phyloP scores from a whole-genome alignment of 2,329 filamentous ascomycete genomes.

The Sporothrix inflata region DNA sequence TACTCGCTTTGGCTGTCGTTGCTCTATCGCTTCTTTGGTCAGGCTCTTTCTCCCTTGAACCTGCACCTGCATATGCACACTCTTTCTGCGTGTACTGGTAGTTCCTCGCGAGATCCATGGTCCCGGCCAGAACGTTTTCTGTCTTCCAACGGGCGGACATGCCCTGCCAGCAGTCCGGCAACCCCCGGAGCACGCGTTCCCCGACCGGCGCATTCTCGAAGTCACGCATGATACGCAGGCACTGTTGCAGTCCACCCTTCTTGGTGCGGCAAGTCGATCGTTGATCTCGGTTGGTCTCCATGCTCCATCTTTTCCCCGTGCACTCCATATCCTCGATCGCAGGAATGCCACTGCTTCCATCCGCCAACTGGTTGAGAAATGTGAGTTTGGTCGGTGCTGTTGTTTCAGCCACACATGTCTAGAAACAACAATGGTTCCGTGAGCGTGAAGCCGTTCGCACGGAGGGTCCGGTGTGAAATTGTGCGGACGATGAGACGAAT shows the following conservation, averaged over 20 bases:
- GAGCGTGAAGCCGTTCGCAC: not conserved
- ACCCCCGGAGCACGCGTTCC: not conserved
- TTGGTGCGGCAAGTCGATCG: not conserved
- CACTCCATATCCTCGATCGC: not conserved
- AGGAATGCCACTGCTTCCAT: not conserved
- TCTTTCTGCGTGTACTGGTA: no score
- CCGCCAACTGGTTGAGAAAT: not conserved
- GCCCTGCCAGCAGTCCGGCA: not conserved
- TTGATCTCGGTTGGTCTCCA: not conserved
- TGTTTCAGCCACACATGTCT: conserved; percentile 18
- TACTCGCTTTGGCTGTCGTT: not conserved
- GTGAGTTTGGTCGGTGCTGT: not conserved
- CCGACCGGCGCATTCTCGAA: not conserved
- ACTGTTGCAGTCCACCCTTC: not conserved
- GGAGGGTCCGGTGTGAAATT: not conserved
- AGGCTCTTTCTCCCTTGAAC: not conserved
- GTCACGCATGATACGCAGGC: not conserved
- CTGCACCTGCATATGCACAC: not conserved
- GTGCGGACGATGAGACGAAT: not conserved
- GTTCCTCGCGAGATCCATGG: not conserved
- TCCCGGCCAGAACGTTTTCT: not conserved
- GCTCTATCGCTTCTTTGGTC: not conserved
- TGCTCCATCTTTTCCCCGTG: not conserved
- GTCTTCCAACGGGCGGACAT: not conserved
- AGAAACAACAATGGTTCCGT: not conserved